These are phyloP conservation scores for Sicyos edulis DNA, from an alignment of 306 rosid species.

Conservation along the genomic window DNA sequence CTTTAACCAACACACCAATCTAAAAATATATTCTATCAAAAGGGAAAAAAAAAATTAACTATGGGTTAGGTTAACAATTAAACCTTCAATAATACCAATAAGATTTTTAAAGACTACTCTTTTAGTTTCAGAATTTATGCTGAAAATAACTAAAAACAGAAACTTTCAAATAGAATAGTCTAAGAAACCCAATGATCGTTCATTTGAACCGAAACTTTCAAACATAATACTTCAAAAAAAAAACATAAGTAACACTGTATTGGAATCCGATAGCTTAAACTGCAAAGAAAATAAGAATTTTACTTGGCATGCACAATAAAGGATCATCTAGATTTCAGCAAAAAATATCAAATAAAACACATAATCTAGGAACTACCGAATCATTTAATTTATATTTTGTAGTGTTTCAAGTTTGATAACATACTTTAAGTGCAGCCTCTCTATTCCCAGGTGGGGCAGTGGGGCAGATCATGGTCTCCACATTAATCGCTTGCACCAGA, in stretches of 20 bases:
- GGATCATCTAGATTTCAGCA: not conserved
- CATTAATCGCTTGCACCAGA: constrained; percentile 71
- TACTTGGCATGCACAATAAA: not conserved
- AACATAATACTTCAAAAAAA: not conserved
- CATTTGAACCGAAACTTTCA: not conserved
- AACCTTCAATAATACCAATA: not conserved
- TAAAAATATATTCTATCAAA: not conserved
- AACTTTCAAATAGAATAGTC: too few species aligned
- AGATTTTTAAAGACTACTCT: not conserved
- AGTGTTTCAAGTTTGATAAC: constrained; percentile 23
- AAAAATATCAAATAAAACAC: not conserved
- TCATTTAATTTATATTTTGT: not conserved
- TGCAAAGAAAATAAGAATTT: constrained; percentile 1
- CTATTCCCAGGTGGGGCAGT: constrained; percentile 78
- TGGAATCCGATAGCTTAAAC: not conserved
- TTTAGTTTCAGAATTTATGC: not conserved
- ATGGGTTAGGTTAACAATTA: not conserved
- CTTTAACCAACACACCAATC: not conserved
- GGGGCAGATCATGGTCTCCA: constrained; percentile 58
- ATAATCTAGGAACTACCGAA: not conserved
- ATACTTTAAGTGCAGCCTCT: constrained; percentile 80
- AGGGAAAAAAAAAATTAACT: not conserved
- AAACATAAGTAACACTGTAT: not conserved
- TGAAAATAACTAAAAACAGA: constrained; percentile 3
- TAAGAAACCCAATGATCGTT: too few species aligned